Base-by-base conservation (phyloP, 2,329 filamentous ascomycete species). In the Botrytis cinerea region DNA sequence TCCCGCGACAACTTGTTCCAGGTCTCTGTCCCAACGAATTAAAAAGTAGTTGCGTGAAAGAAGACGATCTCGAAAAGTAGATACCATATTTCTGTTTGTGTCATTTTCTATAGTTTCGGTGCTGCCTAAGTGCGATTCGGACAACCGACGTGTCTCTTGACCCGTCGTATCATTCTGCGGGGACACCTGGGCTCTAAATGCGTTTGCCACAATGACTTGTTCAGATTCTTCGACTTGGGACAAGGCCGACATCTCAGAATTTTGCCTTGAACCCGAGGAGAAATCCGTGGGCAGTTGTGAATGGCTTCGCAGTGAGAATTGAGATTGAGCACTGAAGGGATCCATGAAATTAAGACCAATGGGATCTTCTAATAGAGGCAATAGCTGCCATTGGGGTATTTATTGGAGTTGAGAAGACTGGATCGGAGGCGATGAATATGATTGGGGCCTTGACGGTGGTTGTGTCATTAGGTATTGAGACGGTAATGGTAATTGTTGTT, bases 1-100 rank as follows among this genome's bases (percentile, higher is more conserved):
- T 38, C 0, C 8, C 8, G 20, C 25, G 48, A 32, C 12, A 25
- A 1, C 0, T 8, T 1, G 12, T 25, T 9, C 8, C 38, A 28
- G 64, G 4, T 28, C 25, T 40, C 2, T 14, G 46, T 1, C n/a
- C 16, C 48, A 7, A 67, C 51, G 4, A 28, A 67, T 22, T 7
- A 54, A 2, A 18, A 67, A 54, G 51, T 67, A 40, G 6, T n/a
- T 54, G 25, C 46, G 64, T n/a, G 46, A 40, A 40, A 40, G 35
- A 22, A 54, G 22, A 46, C 38, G 35, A 6, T 38, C 20, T 28
- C 46, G 46, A 22, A 67, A n/a, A 40, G n/a, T 16, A 20, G 32
- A 61, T 8, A 16, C 22, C 59, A 16, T 25, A 38, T 38, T 32
- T 7, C 2, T 51, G 25, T 14, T n/a, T 7, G 4, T 51, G 25